Percentiles rank a stretch among this genome's conserved stretches.
Conservation (phyloP, 768 basidiomycete species). For the Gloeopeniophorella convolvens region DNA sequence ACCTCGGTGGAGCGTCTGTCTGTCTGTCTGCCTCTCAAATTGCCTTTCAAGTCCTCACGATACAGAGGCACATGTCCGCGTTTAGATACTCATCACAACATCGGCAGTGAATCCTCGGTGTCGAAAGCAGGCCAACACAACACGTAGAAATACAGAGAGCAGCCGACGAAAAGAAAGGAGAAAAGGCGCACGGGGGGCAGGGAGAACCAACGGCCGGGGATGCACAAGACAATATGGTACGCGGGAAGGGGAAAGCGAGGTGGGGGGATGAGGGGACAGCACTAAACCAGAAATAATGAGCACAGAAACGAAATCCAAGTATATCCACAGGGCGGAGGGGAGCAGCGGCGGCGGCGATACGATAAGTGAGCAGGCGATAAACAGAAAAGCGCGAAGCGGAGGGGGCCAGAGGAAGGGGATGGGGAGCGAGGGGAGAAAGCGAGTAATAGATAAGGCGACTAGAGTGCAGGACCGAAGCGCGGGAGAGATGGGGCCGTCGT, state of each 20-base stretch:
- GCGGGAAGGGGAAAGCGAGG: constrained; percentile 16
- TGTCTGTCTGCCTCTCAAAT: not conserved
- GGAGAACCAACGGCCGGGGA: too few species aligned
- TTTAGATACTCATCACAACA: constrained; percentile 15
- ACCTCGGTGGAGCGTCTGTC: too few species aligned
- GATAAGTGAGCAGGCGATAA: constrained; percentile 19
- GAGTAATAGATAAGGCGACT: constrained; percentile 19
- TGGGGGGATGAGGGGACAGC: constrained; percentile 16
- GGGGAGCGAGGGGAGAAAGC: constrained; percentile 4
- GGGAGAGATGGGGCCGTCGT: constrained; percentile 25
- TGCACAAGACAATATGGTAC: constrained; percentile 12
- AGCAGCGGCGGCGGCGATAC: constrained; percentile 9
- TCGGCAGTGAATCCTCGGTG: constrained; percentile 17
- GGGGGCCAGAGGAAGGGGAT: not conserved
- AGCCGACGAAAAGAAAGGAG: constrained; percentile 8
- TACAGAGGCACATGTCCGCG: constrained; percentile 7
- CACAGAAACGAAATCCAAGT: constrained; percentile 20
- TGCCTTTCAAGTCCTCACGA: not conserved
- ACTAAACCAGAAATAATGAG: constrained; percentile 16
- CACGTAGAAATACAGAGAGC: constrained; percentile 21
- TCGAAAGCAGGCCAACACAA: constrained; percentile 21
- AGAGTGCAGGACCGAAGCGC: constrained; percentile 11
- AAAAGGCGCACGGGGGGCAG: constrained; percentile 4
- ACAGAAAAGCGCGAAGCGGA: constrained; percentile 10
- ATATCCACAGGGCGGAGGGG: constrained; percentile 14